Evolutionary conservation across 139 green algal genomes (phyloP), one percentile per base, ranked within the genome.

Genomic region (Pycnococcus provasolii): DNA sequence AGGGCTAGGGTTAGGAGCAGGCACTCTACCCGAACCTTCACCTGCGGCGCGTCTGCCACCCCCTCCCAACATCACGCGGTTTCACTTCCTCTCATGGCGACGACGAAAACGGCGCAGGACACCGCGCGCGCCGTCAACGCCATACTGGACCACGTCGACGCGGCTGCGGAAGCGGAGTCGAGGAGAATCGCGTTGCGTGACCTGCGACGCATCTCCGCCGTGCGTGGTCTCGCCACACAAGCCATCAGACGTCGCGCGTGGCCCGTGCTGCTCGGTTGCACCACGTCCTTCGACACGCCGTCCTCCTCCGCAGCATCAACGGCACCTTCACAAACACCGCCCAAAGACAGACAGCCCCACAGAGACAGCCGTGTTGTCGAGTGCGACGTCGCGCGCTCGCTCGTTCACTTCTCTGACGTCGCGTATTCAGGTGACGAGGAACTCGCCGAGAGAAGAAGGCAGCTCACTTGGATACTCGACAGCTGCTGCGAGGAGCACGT

Each of bases 221-320:
- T 11, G 48, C 58, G 58, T 9, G 58, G 58, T 4, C 58, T 64
- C 13, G 9, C 37, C 9, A 11, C 9, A 8, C 37, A 64, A 3
- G 58, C 58, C 5, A 15, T 46, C 41, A 37, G 58, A n/a, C 13
- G 13, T 4, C 9, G n/a, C 58, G 58, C 58, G 58, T 64, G 58
- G 58, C 58, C 58, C 9, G 58, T 40, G 58, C 58, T 64, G 13
- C 58, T 64, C 41, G 58, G 58, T 37, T 37, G 26, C 26, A 26
- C 26, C 26, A 26, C 0, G 26, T 26, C 26, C 26, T 26, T 26
- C 26, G 26, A 26, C 26, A 26, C 53, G 53, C 13, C 15, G 53
- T 43, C 8, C 53, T 4, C 53, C 6, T 6, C 53, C 15, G 4
- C 53, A 15, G 41, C 53, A 26, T 7, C 53, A 26, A 60, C 53